Evolutionary conservation across 1,284 basidiomycete genomes (phyloP), one percentile per base, ranked within the genome.

Genomic region (Volvariella volvacea): DNA sequence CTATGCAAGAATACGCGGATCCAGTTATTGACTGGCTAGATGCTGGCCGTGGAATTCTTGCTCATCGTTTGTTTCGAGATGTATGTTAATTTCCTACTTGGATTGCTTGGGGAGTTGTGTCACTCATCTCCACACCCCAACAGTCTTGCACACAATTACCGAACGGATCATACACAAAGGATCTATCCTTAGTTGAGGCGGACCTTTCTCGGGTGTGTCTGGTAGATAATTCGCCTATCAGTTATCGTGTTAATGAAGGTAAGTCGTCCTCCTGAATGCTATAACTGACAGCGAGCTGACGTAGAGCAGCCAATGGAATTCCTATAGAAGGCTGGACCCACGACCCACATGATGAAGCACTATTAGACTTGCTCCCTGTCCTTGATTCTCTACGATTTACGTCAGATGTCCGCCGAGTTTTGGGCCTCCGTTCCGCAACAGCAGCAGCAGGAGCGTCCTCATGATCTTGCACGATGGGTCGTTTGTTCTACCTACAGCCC

Each of bases 21-120:
- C 95, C 96, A 0, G 95, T 99, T 21, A 99, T 99, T 55, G 96
- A 99, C 67, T 99, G 96, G 95, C 70, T 99, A 47, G 95, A 99
- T 61, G 92, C 88, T 48, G 95, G 95, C 2, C 76, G 92, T 39
- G 92, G 91, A 6, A 87, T 99, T 46, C 80, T 99, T 36, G 79
- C 76, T 0, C 86, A 87, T 50, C 80, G 93, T 31, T 74, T 98
- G 49, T 99, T 98, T 64, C 80, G 95, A 48, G 92, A 98, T 68
- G 90, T 90, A 45, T 52, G 86, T 36, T 15, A 6, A 6, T 28
- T 28, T 28, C 6, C 34, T 66, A 22, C 31, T 28, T 9, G 40
- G n/a, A 19, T 47, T 49, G 16, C 41, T 25, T 21, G 38, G 41
- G 25, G 34, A 39, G 45, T 44, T 45, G 33, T 39, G 28, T 6